Evolutionary conservation across 305 asterid genomes (phyloP).

Genomic region (Ruellia speciosa): DNA sequence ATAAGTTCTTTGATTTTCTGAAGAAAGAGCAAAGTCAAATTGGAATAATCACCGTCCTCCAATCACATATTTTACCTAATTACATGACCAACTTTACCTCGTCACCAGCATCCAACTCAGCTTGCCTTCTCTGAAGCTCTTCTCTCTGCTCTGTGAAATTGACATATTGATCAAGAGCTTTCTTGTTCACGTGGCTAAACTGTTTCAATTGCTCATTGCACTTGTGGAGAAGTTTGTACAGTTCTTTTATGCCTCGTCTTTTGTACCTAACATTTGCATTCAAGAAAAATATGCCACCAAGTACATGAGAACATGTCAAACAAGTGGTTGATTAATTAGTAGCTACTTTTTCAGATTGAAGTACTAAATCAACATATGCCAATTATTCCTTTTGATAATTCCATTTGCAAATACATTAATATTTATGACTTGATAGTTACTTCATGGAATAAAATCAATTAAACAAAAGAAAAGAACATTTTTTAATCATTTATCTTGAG

Average conservation of each 20-base stretch:
- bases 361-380: too few species aligned
- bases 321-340: too few species aligned
- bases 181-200: slow-evolving; percentile 97
- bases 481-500: too few species aligned
- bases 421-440: too few species aligned
- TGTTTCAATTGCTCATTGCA: slow-evolving; percentile 87
- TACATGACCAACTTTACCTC: slow-evolving; percentile 45
- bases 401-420: too few species aligned
- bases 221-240: slow-evolving; percentile 76
- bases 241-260: slow-evolving; percentile 64
- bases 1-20: slow-evolving; percentile 97
- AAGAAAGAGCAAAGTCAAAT: slow-evolving; percentile 21
- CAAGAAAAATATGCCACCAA: slow-evolving; percentile 15
- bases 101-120: slow-evolving; percentile 93
- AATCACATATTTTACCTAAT: slow-evolving; percentile 17
- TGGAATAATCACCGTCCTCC: slow-evolving; percentile 7
- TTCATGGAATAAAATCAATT: neutral
- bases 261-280: slow-evolving; percentile 51
- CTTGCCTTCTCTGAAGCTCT: slow-evolving; percentile 88
- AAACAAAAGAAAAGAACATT: too few species aligned
- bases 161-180: slow-evolving; percentile 95
- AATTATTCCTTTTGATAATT: too few species aligned
- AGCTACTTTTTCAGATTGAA: too few species aligned
- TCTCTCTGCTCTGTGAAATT: slow-evolving; percentile 96
- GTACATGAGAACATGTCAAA: too few species aligned